Evolutionary conservation across 1,284 basidiomycete species (phyloP).

Genomic region (Boletus calvinii): DNA sequence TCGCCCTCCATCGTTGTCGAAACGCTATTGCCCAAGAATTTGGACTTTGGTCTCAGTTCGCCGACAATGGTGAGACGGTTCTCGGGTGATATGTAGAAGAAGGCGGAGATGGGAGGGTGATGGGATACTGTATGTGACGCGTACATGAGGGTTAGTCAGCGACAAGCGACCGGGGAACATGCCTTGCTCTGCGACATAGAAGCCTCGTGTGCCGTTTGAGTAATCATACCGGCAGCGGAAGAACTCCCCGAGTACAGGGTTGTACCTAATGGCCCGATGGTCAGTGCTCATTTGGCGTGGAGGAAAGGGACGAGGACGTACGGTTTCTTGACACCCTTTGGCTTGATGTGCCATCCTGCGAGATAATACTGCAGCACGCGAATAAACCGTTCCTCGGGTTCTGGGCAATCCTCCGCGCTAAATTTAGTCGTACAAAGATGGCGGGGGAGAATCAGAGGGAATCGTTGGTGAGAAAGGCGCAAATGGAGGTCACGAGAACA

Average conservation of each 20-base stretch:
- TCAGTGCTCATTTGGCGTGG: not conserved
- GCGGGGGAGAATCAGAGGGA: not conserved
- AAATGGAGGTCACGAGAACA: no score
- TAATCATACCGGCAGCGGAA: conserved; percentile 97
- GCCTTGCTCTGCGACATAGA: conserved; percentile 98
- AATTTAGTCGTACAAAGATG: conserved; percentile 1
- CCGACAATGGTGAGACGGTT: conserved; percentile 85
- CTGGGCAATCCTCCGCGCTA: conserved; percentile 68
- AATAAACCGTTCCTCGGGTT: conserved; percentile 90
- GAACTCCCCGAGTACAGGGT: conserved; percentile 96
- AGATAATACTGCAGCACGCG: conserved; percentile 93
- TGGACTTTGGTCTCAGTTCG: conserved; percentile 93
- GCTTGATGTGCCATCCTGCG: conserved; percentile 99
- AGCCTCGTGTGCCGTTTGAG: conserved; percentile 86
- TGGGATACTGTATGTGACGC: conserved; percentile 66
- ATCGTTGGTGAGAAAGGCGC: not conserved
- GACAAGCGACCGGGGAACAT: conserved; percentile 11
- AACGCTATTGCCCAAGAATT: conserved; percentile 95
- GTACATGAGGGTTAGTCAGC: conserved; percentile 8
- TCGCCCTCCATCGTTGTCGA: conserved; percentile 96
- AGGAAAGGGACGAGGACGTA: conserved; percentile 41
- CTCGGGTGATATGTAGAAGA: conserved; percentile 94
- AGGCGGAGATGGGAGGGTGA: conserved; percentile 95
- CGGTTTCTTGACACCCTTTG: conserved; percentile 99
- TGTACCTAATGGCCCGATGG: conserved; percentile 64